Percentiles rank a stretch among this genome's conserved stretches.
These are phyloP conservation scores for Bacidia rubella DNA, from an alignment of 495 filamentous ascomycete species.

Conservation along the genomic window DNA sequence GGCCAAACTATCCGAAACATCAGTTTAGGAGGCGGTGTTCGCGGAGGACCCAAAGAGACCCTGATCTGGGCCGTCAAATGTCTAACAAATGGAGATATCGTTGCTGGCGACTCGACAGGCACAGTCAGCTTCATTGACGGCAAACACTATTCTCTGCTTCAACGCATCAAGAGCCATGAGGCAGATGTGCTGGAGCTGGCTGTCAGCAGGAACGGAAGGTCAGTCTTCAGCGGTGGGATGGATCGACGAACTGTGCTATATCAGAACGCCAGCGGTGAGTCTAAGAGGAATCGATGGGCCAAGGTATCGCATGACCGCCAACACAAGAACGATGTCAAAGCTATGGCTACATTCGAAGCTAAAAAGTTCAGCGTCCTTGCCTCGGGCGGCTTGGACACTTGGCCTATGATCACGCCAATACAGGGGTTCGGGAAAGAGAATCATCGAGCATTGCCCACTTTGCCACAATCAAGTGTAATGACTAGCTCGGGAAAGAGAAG, in stretches of 20 bases:
- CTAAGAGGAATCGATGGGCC: slow-evolving; percentile 59
- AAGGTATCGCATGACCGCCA: slow-evolving; percentile 71
- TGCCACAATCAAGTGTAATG: slow-evolving; percentile 65
- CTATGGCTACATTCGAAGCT: slow-evolving; percentile 81
- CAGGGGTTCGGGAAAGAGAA: slow-evolving; percentile 68
- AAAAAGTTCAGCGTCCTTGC: slow-evolving; percentile 72
- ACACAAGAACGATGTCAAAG: slow-evolving; percentile 88
- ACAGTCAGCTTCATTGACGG: slow-evolving; percentile 89
- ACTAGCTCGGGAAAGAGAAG: slow-evolving; percentile 55
- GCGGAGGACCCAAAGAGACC: slow-evolving; percentile 65
- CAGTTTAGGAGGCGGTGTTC: slow-evolving; percentile 64
- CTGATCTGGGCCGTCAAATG: slow-evolving; percentile 89
- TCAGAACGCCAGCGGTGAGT: slow-evolving; percentile 39
- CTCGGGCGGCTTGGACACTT: slow-evolving; percentile 83
- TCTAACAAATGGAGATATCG: slow-evolving; percentile 72
- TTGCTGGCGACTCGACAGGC: slow-evolving; percentile 89
- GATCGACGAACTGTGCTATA: slow-evolving; percentile 78
- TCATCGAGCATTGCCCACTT: slow-evolving; percentile 59
- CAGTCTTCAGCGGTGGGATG: slow-evolving; percentile 82
- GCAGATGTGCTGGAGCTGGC: slow-evolving; percentile 84
- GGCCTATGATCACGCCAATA: slow-evolving; percentile 67
- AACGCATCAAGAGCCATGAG: slow-evolving; percentile 70
- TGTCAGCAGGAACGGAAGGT: slow-evolving; percentile 63
- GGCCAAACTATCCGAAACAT: slow-evolving; percentile 63
- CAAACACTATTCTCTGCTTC: slow-evolving; percentile 72